Evolutionary conservation across 441 rosid species (phyloP).

Genomic region (Adansonia rubrostipa): DNA sequence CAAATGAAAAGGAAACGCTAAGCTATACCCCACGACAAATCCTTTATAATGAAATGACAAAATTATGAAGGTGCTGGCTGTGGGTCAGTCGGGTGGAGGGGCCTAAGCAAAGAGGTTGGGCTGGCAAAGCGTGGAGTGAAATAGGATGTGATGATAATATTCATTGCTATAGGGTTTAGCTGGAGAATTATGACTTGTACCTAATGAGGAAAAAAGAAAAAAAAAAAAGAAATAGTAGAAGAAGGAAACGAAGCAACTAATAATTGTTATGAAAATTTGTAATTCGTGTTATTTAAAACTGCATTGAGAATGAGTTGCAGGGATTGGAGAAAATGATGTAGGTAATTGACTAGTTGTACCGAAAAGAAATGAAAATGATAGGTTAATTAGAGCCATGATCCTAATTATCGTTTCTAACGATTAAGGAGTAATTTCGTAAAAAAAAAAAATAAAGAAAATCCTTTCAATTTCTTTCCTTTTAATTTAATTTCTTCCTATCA

Average conservation of each 20-base stretch:
- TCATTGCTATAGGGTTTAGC: neutral
- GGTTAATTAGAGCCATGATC: neutral
- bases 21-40: neutral
- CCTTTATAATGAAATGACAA: neutral
- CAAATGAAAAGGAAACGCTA: neutral
- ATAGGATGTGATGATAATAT: neutral
- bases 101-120: neutral
- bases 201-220: neutral
- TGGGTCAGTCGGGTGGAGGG: neutral
- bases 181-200: neutral
- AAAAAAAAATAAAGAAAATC: no score
- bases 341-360: no score
- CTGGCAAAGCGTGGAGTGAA: slow-evolving; percentile 14
- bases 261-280: neutral
- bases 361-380: neutral
- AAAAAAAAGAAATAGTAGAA: neutral
- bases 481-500: no score
- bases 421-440: neutral
- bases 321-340: neutral
- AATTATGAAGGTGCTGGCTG: neutral
- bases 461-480: no score
- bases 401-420: neutral
- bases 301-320: neutral
- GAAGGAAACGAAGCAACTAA: neutral
- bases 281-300: neutral